phyloP scores from a whole-genome alignment of 805 yeast species.

The Candida multigemmis region DNA sequence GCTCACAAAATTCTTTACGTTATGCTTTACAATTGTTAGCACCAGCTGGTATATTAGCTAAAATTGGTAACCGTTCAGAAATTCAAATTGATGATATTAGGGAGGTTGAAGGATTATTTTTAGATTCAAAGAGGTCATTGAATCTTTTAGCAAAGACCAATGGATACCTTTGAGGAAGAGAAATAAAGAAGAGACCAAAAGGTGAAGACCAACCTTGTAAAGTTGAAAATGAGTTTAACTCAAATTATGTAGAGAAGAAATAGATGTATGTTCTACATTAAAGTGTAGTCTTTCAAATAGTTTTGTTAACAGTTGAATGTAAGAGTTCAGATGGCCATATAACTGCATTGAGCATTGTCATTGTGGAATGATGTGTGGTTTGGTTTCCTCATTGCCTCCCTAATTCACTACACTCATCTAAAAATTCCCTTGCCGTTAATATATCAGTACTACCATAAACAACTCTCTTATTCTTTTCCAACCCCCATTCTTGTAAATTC shows the following conservation, averaged over 20 bases:
- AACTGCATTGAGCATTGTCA: too few species aligned
- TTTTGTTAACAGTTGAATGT: too few species aligned
- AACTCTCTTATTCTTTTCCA: slow-evolving; percentile 42
- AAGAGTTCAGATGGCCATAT: too few species aligned
- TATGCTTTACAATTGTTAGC: slow-evolving; percentile 86
- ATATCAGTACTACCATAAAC: slow-evolving; percentile 84
- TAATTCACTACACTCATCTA: slow-evolving; percentile 54
- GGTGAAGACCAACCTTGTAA: too few species aligned
- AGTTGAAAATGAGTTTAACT: too few species aligned
- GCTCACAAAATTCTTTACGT: slow-evolving; percentile 73
- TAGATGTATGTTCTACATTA: too few species aligned
- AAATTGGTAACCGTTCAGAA: slow-evolving; percentile 62
- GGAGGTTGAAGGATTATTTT: slow-evolving; percentile 72
- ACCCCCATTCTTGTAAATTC: slow-evolving; percentile 84
- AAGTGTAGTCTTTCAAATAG: too few species aligned
- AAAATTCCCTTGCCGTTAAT: slow-evolving; percentile 58
- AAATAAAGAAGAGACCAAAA: neutral
- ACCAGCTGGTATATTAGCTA: slow-evolving; percentile 80
- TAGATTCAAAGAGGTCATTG: slow-evolving; percentile 78
- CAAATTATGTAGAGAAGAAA: too few species aligned
- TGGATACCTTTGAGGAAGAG: slow-evolving; percentile 22
- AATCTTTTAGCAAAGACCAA: slow-evolving; percentile 47
- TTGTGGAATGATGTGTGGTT: too few species aligned
- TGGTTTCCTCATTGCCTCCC: too few species aligned
- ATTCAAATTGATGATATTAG: slow-evolving; percentile 65